Evolutionary conservation across 371 early-diverging fungal genomes (phyloP), one percentile per base, ranked within the genome.

Genomic region (Rhizomucor miehei): DNA sequence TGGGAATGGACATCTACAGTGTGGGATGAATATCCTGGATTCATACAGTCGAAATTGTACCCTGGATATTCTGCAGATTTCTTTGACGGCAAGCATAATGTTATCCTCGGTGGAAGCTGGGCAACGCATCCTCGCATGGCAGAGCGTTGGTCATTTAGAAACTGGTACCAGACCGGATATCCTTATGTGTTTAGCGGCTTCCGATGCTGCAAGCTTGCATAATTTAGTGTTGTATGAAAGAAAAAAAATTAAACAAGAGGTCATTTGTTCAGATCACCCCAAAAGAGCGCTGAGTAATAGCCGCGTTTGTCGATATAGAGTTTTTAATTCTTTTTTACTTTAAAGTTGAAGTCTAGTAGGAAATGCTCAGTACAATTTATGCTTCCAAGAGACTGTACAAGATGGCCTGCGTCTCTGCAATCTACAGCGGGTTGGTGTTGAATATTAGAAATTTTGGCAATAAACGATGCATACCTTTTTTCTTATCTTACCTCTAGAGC

Each of bases 31-130:
- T 66, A 81, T 57, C 75, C 71, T 3, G 87, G 87, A 5, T 93
- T 85, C 53, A 57, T 72, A 52, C 54, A 77, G 0, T 88, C 89
- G 12, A 56, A 63, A 23, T 56, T 89, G 25, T 95, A 95, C 62
- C 94, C 94, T 8, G 94, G 93, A 0, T 95, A 94, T 67, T 89
- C 92, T 12, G 63, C 80, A 10, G 95, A 95, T 59, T 95, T 95
- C 60, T 92, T 93, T 60, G 92, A 93, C 59, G 85, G 77, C n/a
- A 89, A 91, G 55, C 94, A 95, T 69, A 72, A 76, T 51, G 85
- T 89, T 2, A 74, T 95, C 10, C 61, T 91, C 25, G 95, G 95
- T 47, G 95, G 79, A 0, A 86, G 87, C 6, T 95, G 92, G 89
- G 91, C 91, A 13, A 95, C 94, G 0, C 89, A 89, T 45, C 91